Evolutionary conservation across 2,329 filamentous ascomycete genomes (phyloP).

Genomic region (Scytalidium sp.): DNA sequence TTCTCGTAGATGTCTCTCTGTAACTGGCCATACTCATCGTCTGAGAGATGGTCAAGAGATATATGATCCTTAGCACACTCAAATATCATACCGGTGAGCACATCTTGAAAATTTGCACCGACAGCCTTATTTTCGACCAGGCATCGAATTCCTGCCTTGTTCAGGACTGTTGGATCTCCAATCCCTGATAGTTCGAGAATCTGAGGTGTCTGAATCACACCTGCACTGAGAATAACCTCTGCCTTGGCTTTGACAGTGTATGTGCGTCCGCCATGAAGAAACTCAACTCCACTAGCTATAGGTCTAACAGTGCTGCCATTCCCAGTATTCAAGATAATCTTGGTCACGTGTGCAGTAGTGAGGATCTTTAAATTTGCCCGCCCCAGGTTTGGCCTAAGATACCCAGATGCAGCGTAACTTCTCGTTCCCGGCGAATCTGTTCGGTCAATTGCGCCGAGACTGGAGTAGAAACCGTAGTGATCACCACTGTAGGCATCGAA

Average conservation of each 20-base stretch:
- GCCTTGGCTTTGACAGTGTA: conserved; percentile 19
- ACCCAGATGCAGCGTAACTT: conserved; percentile 19
- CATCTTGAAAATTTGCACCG: conserved; percentile 16
- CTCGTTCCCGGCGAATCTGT: conserved; percentile 10
- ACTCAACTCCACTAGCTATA: conserved; percentile 20
- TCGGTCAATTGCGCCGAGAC: conserved; percentile 3
- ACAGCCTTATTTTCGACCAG: conserved; percentile 11
- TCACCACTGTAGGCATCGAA: conserved; percentile 14
- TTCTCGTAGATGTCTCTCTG: conserved; percentile 5
- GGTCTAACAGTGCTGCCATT: conserved; percentile 7
- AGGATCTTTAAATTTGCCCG: conserved; percentile 70
- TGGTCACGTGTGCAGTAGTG: conserved; percentile 81
- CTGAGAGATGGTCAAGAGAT: conserved; percentile 3
- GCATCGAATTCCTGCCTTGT: conserved; percentile 12
- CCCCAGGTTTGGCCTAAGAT: conserved; percentile 11
- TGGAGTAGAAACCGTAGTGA: conserved; percentile 11
- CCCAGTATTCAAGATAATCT: conserved; percentile 49
- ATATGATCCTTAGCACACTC: conserved; percentile 2
- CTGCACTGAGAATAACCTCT: conserved; percentile 29
- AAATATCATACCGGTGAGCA: conserved; percentile 1
- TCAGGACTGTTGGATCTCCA: conserved; percentile 17
- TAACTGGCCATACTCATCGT: not conserved
- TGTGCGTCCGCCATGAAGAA: conserved; percentile 9
- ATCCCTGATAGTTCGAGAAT: conserved; percentile 33
- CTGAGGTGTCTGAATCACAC: conserved; percentile 25